These are phyloP conservation scores for Phytophthora pinifolia DNA, from an alignment of 352 stramenopile species.

Conservation along the genomic window DNA sequence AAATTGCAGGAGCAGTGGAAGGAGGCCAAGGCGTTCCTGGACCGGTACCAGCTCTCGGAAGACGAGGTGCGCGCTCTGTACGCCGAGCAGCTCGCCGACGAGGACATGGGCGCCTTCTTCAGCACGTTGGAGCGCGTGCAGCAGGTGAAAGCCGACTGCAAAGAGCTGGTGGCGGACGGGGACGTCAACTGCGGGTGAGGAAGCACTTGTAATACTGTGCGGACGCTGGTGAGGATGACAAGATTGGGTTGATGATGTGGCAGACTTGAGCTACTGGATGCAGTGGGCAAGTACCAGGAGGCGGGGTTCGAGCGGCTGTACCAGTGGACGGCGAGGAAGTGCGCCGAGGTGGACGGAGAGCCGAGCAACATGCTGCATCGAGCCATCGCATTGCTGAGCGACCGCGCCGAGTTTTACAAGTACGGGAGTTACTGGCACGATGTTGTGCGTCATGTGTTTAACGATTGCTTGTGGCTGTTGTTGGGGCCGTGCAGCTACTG, in stretches of 20 bases:
- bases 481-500: slow-evolving; percentile 53
- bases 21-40: slow-evolving; percentile 62
- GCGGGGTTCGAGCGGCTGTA: slow-evolving; percentile 87
- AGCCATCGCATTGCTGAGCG: slow-evolving; percentile 62
- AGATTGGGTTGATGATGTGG: not conserved
- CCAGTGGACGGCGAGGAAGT: slow-evolving; percentile 84
- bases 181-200: slow-evolving; percentile 47
- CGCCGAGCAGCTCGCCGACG: slow-evolving; percentile 32
- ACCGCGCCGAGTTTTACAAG: slow-evolving; percentile 80
- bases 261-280: slow-evolving; percentile 87
- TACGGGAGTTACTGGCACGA: slow-evolving; percentile 16
- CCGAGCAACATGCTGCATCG: slow-evolving; percentile 64
- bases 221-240: not conserved
- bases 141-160: slow-evolving; percentile 72
- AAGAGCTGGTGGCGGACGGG: slow-evolving; percentile 44
- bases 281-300: slow-evolving; percentile 80
- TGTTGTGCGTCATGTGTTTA: not conserved
- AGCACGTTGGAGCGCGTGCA: slow-evolving; percentile 65
- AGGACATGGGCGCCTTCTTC: slow-evolving; percentile 68
- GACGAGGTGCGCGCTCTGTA: slow-evolving; percentile 66
- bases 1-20: slow-evolving; percentile 48
- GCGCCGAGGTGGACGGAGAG: slow-evolving; percentile 64
- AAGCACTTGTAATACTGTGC: not conserved
- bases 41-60: slow-evolving; percentile 67
- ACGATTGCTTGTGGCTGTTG: too few species aligned